Evolutionary conservation across 2,329 filamentous ascomycete genomes (phyloP), one percentile per base, ranked within the genome.

Genomic region (Pseudogymnoascus sp.): DNA sequence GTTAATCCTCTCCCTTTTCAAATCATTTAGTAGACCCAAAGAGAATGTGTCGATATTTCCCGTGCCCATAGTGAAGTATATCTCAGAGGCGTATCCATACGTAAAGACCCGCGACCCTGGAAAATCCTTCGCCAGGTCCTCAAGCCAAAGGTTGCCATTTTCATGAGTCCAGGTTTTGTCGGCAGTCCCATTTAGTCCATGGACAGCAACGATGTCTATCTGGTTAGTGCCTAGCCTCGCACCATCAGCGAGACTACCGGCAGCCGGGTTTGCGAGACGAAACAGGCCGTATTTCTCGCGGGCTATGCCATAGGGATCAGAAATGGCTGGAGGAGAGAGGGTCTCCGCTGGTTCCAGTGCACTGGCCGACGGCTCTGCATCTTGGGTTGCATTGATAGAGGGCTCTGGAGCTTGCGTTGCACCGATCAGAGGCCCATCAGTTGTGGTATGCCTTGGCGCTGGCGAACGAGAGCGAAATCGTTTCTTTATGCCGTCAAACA

Each of bases 81-180:
- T 63, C 11, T 63, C 43, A 1, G 68, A 68, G 16, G 59, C 46
- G 22, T 71, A 71, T 0, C 68, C 69, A 63, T 63, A 71, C 0
- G 68, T 63, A 41, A 67, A 70, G 50, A 71, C 50, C 10, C 68
- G 62, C 2, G 68, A 68, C 6, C 65, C 65, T 4, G 65, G 67
- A 2, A 71, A 40, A 3, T 66, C 50, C 19, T 64, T 43, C 1
- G 68, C 67, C 4, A 64, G 65, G 53, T 71, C 69, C 6, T 61
- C 59, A 0, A 71, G 40, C 68, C 70, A 71, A 8, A 69, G 22
- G 2, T 65, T 60, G 10, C 60, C 37, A 6, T 66, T 65, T 8
- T 53, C 35, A 62, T 65, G 43, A 4, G 68, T 69, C 70, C 69
- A 71, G 5, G 70, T 70, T n/a, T 35, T 59, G 5, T 65, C 63